Conservation (phyloP, 371 early-diverging fungal species). For the Rhizopus sp. region DNA sequence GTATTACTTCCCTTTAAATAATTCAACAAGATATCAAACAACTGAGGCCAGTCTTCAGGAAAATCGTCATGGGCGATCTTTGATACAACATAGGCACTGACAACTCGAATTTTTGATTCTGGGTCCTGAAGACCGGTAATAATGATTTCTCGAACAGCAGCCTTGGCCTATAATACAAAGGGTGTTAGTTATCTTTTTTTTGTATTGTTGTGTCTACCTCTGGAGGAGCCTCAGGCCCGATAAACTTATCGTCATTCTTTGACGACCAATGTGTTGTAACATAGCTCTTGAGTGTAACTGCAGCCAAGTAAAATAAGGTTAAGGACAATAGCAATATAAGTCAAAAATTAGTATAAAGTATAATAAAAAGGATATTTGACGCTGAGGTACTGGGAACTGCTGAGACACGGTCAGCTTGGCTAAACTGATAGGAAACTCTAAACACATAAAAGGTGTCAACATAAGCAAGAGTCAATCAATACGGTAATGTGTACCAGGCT, state of each 20-base stretch:
- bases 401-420: conserved; percentile 68
- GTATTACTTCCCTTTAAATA: conserved; percentile 68
- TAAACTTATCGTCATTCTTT: conserved; percentile 58
- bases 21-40: conserved; percentile 77
- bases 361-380: conserved; percentile 71
- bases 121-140: conserved; percentile 60
- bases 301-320: conserved; percentile 62
- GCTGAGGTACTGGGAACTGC: conserved; percentile 64
- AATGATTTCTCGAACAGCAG: conserved; percentile 52
- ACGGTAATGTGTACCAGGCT: conserved; percentile 49
- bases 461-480: background rate
- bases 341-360: background rate
- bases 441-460: background rate
- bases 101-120: conserved; percentile 63
- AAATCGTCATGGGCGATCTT: conserved; percentile 92
- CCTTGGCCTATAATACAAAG: conserved; percentile 42
- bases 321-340: conserved; percentile 19
- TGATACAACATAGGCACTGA: conserved; percentile 80
- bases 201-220: conserved; percentile 38
- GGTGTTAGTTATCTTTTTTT: background rate
- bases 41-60: conserved; percentile 94
- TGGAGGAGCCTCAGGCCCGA: conserved; percentile 57
- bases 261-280: conserved; percentile 80
- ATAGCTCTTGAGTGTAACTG: conserved; percentile 76
- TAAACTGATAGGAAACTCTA: conserved; percentile 69